Evolutionary conservation across 1,284 basidiomycete genomes (phyloP), one percentile per base, ranked within the genome.

Genomic region (Naganishia sp.): DNA sequence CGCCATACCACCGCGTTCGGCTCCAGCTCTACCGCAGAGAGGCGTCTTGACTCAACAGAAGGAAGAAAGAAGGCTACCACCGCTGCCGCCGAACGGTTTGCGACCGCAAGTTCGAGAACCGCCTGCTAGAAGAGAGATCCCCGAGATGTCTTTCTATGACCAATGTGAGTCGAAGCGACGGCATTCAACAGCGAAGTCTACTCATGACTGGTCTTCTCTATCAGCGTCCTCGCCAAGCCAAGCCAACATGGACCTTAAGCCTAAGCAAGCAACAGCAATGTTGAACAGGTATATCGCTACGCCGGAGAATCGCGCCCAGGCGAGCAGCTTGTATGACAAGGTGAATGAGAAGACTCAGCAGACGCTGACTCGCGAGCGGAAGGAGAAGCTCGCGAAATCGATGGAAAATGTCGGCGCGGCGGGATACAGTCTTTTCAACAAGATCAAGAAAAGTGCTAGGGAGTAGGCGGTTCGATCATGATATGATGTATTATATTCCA

Each of bases 291-390:
- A 61, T 25, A 41, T 61, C 13, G 39, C 46, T 10, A 61, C 57
- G 32, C 57, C 57, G n/a, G 57, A 61, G 39, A 61, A 61, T 28
- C 46, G 46, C 21, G 57, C 35, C 5, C 57, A 61, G 9, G 57
- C 57, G 23, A 61, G 49, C 28, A 39, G 23, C 5, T 9, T 61
- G 49, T 61, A 50, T 51, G 57, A 32, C 35, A 61, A 61, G 23
- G 57, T 51, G 7, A 61, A 51, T 41, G 46, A 50, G 10, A 39
- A 21, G 2, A 61, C 57, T 25, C 45, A 61, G 39, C 57, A 49
- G 57, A 61, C 57, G 21, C 39, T 50, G 6, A 61, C 57, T 7
- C 46, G 32, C 21, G 57, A 50, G 28, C 32, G 57, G 23, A 61
- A 61, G 47, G 45, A 61, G 10, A 46, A 39, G 21, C 18, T 61